Conservation (phyloP, 2,329 filamentous ascomycete species). For the Leptographium radiaticola region DNA sequence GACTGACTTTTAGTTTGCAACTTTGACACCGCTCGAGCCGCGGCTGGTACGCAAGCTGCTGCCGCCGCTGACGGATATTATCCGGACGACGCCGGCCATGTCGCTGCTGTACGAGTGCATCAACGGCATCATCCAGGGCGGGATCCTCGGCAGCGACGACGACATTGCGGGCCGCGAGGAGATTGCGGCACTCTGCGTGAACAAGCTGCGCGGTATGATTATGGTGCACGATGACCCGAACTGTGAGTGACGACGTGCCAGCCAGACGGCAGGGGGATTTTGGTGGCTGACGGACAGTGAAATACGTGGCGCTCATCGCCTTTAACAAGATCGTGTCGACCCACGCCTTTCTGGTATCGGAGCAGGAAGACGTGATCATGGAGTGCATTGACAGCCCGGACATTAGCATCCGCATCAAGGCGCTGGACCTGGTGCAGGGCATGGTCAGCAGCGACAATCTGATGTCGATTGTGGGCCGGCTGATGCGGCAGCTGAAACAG, state of each 20-base stretch:
- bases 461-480: slow-evolving; percentile 66
- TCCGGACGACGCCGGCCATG: slow-evolving; percentile 92
- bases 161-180: slow-evolving; percentile 75
- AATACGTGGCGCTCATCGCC: slow-evolving; percentile 90
- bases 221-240: slow-evolving; percentile 90
- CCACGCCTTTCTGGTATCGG: slow-evolving; percentile 75
- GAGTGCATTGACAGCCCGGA: slow-evolving; percentile 93
- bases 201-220: slow-evolving; percentile 87
- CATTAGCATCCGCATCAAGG: slow-evolving; percentile 88
- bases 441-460: slow-evolving; percentile 89
- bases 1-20: slow-evolving; percentile 59
- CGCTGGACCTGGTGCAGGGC: slow-evolving; percentile 78
- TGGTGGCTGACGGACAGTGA: slow-evolving; percentile 42
- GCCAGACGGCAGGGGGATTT: background rate
- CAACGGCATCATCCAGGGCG: slow-evolving; percentile 94
- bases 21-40: slow-evolving; percentile 82
- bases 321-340: slow-evolving; percentile 90
- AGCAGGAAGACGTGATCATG: slow-evolving; percentile 92
- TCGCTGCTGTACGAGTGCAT: slow-evolving; percentile 98
- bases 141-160: slow-evolving; percentile 69
- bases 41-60: slow-evolving; percentile 82
- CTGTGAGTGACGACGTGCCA: slow-evolving; percentile 39
- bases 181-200: slow-evolving; percentile 82
- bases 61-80: slow-evolving; percentile 81
- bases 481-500: slow-evolving; percentile 75